Evolutionary conservation across 495 filamentous ascomycete genomes (phyloP), one percentile per base, ranked within the genome.

Genomic region (Glarea lozoyensis): DNA sequence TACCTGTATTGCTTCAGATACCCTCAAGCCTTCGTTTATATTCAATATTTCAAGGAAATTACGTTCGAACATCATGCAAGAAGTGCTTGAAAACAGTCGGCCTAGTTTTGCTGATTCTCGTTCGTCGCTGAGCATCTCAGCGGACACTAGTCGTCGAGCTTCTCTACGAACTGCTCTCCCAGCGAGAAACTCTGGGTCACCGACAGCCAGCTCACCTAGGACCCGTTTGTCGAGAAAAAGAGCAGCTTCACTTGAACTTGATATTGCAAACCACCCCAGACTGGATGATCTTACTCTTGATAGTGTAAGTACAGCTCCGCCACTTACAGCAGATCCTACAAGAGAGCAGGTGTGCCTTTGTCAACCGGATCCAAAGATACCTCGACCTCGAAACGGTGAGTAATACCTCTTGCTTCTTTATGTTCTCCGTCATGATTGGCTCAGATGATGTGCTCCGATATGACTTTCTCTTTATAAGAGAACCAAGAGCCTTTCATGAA

Each of bases 361-460:
- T 62, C 85, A 93, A 50, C 86, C 87, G 18, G 86, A 87, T 50
- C 86, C 88, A 4, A 94, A 96, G 62, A 87, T 97, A 39, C 92
- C 92, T 19, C 69, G 92, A 53, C 92, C 92, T 42, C 78, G 92
- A 56, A 98, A 98, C 70, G 88, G 92, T 97, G 73, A 64, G 86
- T 77, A 46, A 39, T 21, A n/a, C n/a, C n/a, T n/a, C 6, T 15
- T 31, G 21, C 36, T 22, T 34, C 19, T 44, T 45, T 52, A 39
- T 48, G 49, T 40, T 45, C 22, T 37, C 29, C 23, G n/a, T 13
- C 20, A 37, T 46, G n/a, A 61, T 36, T 49, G 55, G 53, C 38
- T 47, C 16, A 39, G 24, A 33, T 27, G 19, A 27, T 31, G 40
- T 48, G 32, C 33, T 25, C 36, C 34, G 16, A 27, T 45, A 41